A percentile compares a stretch with the other conserved stretches of the same genome.
These are phyloP conservation scores for Tremella fuciformis DNA, from an alignment of 768 basidiomycete genomes.

Conservation along the genomic window DNA sequence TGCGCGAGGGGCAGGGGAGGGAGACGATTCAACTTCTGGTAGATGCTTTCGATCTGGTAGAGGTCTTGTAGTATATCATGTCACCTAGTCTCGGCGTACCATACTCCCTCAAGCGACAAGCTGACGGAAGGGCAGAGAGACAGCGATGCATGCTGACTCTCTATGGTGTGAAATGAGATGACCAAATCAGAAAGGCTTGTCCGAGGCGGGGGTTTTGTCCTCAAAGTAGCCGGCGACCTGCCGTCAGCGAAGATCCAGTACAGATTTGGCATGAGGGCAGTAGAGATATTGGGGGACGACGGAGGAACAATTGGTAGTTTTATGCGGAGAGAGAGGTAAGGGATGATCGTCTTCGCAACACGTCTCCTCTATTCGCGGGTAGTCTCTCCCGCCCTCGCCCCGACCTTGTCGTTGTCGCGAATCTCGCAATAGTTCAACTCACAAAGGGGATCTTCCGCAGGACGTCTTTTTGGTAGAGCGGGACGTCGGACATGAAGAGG, in stretches of 20 bases:
- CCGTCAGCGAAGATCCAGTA: slow-evolving; percentile 2
- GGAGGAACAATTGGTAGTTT: neutral
- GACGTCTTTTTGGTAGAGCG: slow-evolving; percentile 48
- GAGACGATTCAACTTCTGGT: neutral
- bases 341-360: neutral
- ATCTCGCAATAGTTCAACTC: slow-evolving; percentile 8
- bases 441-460: slow-evolving; percentile 47
- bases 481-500: slow-evolving; percentile 43
- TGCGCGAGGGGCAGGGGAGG: neutral
- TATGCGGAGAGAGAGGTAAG: neutral
- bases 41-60: too few species aligned
- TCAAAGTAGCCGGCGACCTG: neutral
- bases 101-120: too few species aligned
- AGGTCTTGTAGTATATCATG: too few species aligned
- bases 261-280: slow-evolving; percentile 2
- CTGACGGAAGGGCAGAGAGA: too few species aligned
- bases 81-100: too few species aligned
- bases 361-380: neutral
- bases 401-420: neutral
- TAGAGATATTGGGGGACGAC: neutral
- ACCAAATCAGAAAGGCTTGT: slow-evolving; percentile 46
- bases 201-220: slow-evolving; percentile 48
- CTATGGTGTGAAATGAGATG: too few species aligned
- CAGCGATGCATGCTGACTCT: too few species aligned
- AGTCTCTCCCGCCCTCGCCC: neutral